These are phyloP conservation scores for Penicillium steckii DNA, from an alignment of 495 filamentous ascomycete genomes.

Conservation along the genomic window DNA sequence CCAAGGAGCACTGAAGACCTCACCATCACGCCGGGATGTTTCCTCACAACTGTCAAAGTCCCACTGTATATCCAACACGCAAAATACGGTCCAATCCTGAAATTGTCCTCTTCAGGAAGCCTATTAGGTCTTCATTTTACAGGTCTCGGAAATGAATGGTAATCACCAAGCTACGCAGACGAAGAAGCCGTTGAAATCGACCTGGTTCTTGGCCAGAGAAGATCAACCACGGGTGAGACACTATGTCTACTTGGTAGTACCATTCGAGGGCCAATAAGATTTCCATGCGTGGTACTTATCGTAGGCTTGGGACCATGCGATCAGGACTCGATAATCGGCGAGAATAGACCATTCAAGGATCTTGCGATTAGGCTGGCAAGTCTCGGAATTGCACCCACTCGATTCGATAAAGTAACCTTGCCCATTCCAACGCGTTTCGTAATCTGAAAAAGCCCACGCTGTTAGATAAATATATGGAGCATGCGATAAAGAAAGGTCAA, in stretches of 20 bases:
- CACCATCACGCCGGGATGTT: background rate
- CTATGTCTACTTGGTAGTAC: background rate
- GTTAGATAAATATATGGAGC: conserved; percentile 9
- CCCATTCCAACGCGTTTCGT: conserved; percentile 1
- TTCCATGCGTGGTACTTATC: background rate
- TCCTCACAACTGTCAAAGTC: background rate
- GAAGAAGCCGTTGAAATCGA: background rate
- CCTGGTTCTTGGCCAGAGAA: background rate
- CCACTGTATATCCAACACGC: background rate
- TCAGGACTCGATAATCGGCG: conserved; percentile 2
- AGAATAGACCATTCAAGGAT: conserved; percentile 4
- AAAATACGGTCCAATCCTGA: background rate
- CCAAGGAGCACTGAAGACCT: background rate
- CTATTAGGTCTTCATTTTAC: background rate
- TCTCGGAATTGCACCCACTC: conserved; percentile 1
- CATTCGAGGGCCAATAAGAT: background rate
- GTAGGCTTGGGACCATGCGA: conserved; percentile 1
- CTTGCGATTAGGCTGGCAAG: background rate
- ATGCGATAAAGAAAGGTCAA: conserved; percentile 7
- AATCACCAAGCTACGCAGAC: background rate
- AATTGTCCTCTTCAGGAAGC: background rate
- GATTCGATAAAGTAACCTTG: conserved; percentile 14
- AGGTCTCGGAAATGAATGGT: background rate
- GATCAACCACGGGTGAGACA: background rate
- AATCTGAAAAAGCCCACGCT: conserved; percentile 1